These are phyloP conservation scores for Schrenkiella parvula DNA, from an alignment of 345 rosid species.

Conservation along the genomic window DNA sequence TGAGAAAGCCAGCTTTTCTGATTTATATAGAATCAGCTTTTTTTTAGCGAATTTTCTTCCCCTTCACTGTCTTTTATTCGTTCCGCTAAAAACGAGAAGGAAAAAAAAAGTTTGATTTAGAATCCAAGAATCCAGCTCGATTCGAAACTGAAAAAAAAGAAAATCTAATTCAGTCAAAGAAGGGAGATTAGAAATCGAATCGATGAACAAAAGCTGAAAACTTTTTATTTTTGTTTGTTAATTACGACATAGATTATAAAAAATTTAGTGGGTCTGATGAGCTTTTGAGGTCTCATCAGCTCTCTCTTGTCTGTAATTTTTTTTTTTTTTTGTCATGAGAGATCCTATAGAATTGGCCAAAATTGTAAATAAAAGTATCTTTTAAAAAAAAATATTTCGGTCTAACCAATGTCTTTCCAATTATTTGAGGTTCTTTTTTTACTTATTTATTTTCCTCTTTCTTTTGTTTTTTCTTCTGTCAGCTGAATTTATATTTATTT, in stretches of 20 bases:
- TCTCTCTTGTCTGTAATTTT: constrained; percentile 6
- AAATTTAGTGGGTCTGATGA: constrained; percentile 6
- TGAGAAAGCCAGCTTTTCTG: constrained; percentile 36
- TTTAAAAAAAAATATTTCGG: not conserved
- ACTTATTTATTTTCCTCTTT: not conserved
- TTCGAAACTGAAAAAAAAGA: constrained; percentile 4
- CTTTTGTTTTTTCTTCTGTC: not conserved
- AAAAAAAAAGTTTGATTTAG: not conserved
- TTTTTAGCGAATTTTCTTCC: constrained; percentile 10
- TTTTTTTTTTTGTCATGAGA: not conserved
- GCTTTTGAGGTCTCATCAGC: constrained; percentile 12
- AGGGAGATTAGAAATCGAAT: constrained; percentile 13
- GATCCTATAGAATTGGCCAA: constrained; percentile 11
- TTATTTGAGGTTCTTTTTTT: not conserved
- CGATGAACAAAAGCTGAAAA: constrained; percentile 7
- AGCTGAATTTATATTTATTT: not conserved
- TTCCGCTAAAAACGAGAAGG: not conserved
- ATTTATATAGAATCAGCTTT: not conserved
- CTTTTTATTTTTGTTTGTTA: constrained; percentile 7
- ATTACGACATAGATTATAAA: not conserved
- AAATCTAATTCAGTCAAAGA: constrained; percentile 9
- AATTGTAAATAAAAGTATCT: not conserved
- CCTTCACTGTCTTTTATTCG: not conserved
- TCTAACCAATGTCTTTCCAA: not conserved
- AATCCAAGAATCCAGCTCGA: constrained; percentile 19